Percentiles rank a stretch among this genome's conserved stretches.
These are phyloP conservation scores for Rutstroemia sp. DNA, from an alignment of 2,329 filamentous ascomycete genomes.

Conservation along the genomic window DNA sequence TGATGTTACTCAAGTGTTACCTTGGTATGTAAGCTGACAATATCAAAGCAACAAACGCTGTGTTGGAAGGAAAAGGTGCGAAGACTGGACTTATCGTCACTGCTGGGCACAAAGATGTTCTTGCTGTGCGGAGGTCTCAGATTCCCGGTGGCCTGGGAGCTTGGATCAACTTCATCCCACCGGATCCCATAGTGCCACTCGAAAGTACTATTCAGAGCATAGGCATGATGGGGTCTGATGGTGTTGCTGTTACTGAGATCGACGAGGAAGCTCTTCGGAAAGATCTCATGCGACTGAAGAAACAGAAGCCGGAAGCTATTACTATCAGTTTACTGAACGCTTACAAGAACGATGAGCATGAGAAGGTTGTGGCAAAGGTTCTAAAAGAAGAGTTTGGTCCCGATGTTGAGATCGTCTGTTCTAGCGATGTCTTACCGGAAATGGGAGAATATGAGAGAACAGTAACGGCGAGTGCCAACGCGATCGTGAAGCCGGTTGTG, in stretches of 20 bases:
- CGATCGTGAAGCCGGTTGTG: not conserved
- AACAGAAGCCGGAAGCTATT: not conserved
- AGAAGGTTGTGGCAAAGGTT: not conserved
- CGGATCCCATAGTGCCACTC: not conserved
- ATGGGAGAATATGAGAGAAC: conserved; percentile 3
- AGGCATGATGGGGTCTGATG: not conserved
- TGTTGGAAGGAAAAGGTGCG: not conserved
- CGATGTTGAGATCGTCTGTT: conserved; percentile 2
- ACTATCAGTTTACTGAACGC: not conserved
- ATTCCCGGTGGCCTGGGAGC: conserved; percentile 1
- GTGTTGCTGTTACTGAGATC: not conserved
- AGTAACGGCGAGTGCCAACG: not conserved
- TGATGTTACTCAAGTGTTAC: too few species aligned
- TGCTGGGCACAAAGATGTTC: not conserved
- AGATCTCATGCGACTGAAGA: not conserved
- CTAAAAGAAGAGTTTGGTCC: not conserved
- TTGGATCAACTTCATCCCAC: not conserved
- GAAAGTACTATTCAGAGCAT: not conserved
- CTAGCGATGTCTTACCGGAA: not conserved
- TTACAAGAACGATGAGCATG: conserved; percentile 1
- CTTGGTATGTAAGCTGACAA: not conserved
- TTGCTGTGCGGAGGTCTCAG: not conserved
- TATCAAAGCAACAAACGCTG: not conserved
- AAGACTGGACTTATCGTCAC: not conserved
- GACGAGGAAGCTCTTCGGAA: not conserved